phyloP scores from a whole-genome alignment of 805 yeast genomes.

The Lipomyces spencermartinsiae region DNA sequence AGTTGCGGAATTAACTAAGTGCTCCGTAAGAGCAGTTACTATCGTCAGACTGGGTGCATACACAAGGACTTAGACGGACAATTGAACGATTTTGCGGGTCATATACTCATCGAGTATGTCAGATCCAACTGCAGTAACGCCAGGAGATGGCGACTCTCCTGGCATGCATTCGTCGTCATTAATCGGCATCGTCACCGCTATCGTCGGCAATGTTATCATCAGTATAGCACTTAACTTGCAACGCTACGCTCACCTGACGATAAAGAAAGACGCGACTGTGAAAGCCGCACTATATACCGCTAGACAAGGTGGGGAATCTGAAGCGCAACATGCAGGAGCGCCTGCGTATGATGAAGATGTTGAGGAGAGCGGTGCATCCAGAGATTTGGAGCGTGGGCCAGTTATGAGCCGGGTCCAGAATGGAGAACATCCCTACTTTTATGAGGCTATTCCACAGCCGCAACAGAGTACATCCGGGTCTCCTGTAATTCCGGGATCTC shows the following conservation, averaged over 20 bases:
- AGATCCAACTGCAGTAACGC: background rate
- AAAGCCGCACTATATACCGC: background rate
- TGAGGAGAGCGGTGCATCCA: background rate
- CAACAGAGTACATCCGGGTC: background rate
- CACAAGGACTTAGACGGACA: background rate
- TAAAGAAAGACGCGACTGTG: constrained; percentile 37
- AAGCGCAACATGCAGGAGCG: background rate
- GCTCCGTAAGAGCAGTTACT: background rate
- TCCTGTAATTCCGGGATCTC: constrained; percentile 1
- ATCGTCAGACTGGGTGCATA: background rate
- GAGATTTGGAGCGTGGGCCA: constrained; percentile 4
- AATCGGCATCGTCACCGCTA: constrained; percentile 48
- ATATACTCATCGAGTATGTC: background rate
- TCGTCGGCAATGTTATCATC: constrained; percentile 50
- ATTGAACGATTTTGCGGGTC: background rate
- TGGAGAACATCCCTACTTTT: background rate
- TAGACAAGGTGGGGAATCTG: constrained; percentile 1
- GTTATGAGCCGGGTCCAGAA: background rate
- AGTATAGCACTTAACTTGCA: constrained; percentile 52
- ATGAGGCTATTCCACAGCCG: background rate
- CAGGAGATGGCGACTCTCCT: constrained; percentile 13
- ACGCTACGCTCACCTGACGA: constrained; percentile 49
- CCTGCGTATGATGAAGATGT: constrained; percentile 19
- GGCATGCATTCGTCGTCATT: constrained; percentile 32
- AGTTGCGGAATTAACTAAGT: background rate